Evolutionary conservation across 768 basidiomycete species (phyloP).

Genomic region (Lentinula raphanica): DNA sequence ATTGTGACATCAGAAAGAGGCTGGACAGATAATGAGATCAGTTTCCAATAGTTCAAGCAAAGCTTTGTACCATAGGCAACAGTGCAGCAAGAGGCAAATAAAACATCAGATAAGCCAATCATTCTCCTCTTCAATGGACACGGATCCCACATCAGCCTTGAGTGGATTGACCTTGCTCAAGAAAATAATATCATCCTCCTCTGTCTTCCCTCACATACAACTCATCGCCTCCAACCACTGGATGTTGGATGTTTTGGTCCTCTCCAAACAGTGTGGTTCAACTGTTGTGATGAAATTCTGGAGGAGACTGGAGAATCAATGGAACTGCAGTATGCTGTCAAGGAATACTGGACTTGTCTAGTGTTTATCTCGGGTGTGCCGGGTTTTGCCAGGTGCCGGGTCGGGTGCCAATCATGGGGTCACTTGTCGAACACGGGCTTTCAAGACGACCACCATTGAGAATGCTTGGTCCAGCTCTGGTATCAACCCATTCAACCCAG

Average conservation of each 20-base stretch:
- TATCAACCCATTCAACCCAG: constrained; percentile 20
- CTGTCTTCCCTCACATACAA: constrained; percentile 33
- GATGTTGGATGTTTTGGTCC: constrained; percentile 37
- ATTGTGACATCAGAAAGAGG: constrained; percentile 31
- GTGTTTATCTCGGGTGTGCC: too few relatives aligned
- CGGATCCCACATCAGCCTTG: constrained; percentile 29
- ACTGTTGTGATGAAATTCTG: constrained; percentile 18
- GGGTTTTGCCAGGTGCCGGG: too few relatives aligned
- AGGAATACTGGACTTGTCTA: constrained; percentile 23
- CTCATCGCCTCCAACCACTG: constrained; percentile 37
- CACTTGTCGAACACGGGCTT: too few relatives aligned
- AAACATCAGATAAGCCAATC: constrained; percentile 22
- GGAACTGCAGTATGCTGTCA: constrained; percentile 18
- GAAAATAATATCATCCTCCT: constrained; percentile 26
- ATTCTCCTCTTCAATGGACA: constrained; percentile 40
- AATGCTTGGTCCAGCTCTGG: constrained; percentile 21
- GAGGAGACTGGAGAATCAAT: constrained; percentile 19
- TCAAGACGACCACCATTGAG: constrained; percentile 14
- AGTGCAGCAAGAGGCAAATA: constrained; percentile 19
- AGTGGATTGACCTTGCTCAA: constrained; percentile 21
- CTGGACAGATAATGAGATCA: constrained; percentile 34
- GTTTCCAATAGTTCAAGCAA: constrained; percentile 19
- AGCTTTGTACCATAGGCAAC: constrained; percentile 19
- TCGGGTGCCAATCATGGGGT: too few relatives aligned
- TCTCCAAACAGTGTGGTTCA: constrained; percentile 21